phyloP scores from a whole-genome alignment of 768 basidiomycete genomes.

The Termitomyces sp. region DNA sequence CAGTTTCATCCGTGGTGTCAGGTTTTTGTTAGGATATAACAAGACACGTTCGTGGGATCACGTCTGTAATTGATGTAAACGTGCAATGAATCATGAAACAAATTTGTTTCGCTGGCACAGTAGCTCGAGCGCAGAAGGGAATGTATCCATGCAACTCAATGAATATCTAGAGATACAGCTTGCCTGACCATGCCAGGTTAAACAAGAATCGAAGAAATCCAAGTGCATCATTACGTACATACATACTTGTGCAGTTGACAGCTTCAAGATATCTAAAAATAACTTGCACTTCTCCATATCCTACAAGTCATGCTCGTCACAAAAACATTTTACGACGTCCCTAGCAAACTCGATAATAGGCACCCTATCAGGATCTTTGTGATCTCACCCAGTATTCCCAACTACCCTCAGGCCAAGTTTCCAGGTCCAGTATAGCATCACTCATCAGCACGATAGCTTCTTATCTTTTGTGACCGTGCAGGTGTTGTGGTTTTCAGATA shows the following conservation, averaged over 20 bases:
- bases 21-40: neutral
- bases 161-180: neutral
- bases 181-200: neutral
- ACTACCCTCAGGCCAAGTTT: slow-evolving; percentile 89
- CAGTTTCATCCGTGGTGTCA: slow-evolving; percentile 1
- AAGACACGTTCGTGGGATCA: slow-evolving; percentile 4
- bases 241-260: neutral
- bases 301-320: slow-evolving; percentile 68
- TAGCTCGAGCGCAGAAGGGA: neutral
- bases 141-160: neutral
- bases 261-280: neutral
- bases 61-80: neutral
- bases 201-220: slow-evolving; percentile 15
- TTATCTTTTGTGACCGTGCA: slow-evolving; percentile 23
- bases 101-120: neutral
- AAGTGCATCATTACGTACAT: neutral
- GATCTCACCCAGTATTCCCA: slow-evolving; percentile 73
- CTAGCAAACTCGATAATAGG: slow-evolving; percentile 57
- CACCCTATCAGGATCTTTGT: slow-evolving; percentile 79
- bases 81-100: neutral
- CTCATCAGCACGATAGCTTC: neutral
- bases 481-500: slow-evolving; percentile 85
- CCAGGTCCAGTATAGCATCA: slow-evolving; percentile 50
- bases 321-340: slow-evolving; percentile 74
- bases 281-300: slow-evolving; percentile 11